phyloP scores from a whole-genome alignment of 1,284 basidiomycete genomes.

The Inonotus obliquus region DNA sequence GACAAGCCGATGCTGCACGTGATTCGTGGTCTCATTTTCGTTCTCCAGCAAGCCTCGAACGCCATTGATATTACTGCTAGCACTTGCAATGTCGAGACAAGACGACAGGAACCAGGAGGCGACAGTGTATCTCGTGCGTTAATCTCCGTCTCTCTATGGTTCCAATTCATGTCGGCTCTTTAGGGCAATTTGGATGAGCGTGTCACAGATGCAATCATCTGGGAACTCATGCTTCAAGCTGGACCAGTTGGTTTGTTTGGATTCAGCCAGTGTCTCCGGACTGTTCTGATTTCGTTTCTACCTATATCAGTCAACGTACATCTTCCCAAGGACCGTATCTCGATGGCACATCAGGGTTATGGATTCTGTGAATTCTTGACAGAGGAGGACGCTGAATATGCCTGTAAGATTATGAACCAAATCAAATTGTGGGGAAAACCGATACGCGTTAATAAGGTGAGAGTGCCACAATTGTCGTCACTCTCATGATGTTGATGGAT shows the following conservation, averaged over 20 bases:
- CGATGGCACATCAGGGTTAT: conserved; percentile 97
- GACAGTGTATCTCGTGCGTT: conserved; percentile 80
- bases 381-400: conserved; percentile 98
- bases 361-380: conserved; percentile 99
- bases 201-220: conserved; percentile 89
- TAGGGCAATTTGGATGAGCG: conserved; percentile 97
- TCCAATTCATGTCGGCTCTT: neutral
- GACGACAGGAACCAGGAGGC: conserved; percentile 95
- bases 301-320: conserved; percentile 80
- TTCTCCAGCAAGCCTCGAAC: too few species aligned
- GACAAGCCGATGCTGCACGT: too few species aligned
- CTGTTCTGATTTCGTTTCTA: neutral
- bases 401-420: conserved; percentile 99
- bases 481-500: conserved; percentile 1
- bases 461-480: conserved; percentile 25
- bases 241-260: conserved; percentile 84
- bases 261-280: neutral
- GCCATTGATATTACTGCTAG: too few species aligned
- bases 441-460: conserved; percentile 95
- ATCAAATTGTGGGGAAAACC: conserved; percentile 99
- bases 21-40: too few species aligned
- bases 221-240: conserved; percentile 99
- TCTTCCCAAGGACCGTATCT: conserved; percentile 99
- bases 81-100: conserved; percentile 66
- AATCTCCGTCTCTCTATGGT: neutral